Evolutionary conservation across 2,329 filamentous ascomycete genomes (phyloP).

Genomic region (Westerdykella aurantiaca): DNA sequence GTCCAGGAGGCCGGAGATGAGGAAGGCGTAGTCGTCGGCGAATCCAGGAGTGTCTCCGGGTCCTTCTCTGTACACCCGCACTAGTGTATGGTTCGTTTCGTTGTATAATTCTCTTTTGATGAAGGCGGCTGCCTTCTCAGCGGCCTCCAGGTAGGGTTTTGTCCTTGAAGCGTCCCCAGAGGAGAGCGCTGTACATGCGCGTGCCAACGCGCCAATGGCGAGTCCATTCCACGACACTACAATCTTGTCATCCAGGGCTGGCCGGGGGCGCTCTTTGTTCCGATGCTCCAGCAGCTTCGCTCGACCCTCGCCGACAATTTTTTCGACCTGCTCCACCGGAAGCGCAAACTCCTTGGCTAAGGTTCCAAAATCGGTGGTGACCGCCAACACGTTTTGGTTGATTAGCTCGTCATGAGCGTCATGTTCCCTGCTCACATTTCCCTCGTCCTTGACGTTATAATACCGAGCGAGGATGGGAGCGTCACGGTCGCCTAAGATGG

Average conservation of each 20-base stretch:
- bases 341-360: slow-evolving; percentile 72
- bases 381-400: slow-evolving; percentile 80
- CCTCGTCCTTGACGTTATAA: slow-evolving; percentile 76
- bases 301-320: slow-evolving; percentile 62
- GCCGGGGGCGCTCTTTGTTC: slow-evolving; percentile 67
- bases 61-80: slow-evolving; percentile 66
- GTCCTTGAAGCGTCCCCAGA: slow-evolving; percentile 54
- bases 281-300: slow-evolving; percentile 65
- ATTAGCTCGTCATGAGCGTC: slow-evolving; percentile 93
- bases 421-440: slow-evolving; percentile 75
- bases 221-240: slow-evolving; percentile 85
- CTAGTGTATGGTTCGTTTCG: slow-evolving; percentile 54
- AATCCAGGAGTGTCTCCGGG: slow-evolving; percentile 66
- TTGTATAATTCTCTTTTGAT: slow-evolving; percentile 72
- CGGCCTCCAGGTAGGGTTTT: slow-evolving; percentile 57
- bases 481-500: slow-evolving; percentile 63
- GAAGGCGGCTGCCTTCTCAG: slow-evolving; percentile 64
- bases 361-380: slow-evolving; percentile 61
- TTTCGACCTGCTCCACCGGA: slow-evolving; percentile 60
- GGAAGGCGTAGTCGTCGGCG: slow-evolving; percentile 90
- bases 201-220: slow-evolving; percentile 74
- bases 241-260: slow-evolving; percentile 81
- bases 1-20: slow-evolving; percentile 75
- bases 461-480: slow-evolving; percentile 72
- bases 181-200: slow-evolving; percentile 64